Evolutionary conservation across 2,329 filamentous ascomycete species (phyloP), one percentile per base, ranked within the genome.

Genomic region (Penicillium paneum): DNA sequence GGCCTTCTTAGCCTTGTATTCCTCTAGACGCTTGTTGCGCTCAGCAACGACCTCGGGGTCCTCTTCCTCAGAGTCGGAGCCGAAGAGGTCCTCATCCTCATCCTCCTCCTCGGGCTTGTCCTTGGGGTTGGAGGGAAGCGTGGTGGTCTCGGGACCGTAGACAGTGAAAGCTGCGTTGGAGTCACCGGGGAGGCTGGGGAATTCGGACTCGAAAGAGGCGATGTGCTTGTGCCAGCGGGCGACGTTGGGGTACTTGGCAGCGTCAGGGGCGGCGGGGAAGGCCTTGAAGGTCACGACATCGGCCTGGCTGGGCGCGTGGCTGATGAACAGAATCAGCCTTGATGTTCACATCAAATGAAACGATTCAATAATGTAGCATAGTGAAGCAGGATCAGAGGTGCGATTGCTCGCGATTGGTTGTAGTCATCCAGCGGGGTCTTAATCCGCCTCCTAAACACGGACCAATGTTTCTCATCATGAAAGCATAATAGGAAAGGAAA

Each of bases 171-270:
- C 82, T 83, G 94, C 91, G 76, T 89, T 88, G 68, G 92, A 85
- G 80, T 97, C 93, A 77, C 94, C 94, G 56, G 91, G 84, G 49
- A 99, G 89, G 63, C 86, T 89, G 70, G 88, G 82, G 82, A 97
- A 97, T 78, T 97, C 93, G 66, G 88, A 83, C 83, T 95, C 87
- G 81, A 90, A 96, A 68, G 89, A 89, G 76, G 89, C 85, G 74
- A 97, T 90, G 86, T 99, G 93, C 86, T 95, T 96, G 87, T 96
- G 97, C 94, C 94, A 99, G 78, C 94, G 89, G 74, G 90, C 91
- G 72, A 89, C 91, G 81, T 96, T 83, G 71, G 93, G 91, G 86
- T 89, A 96, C 83, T 96, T 96, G 76, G 83, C 81, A 70, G 88
- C 84, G 66, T 88, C 86, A 68, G 94, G 94, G 57, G 85, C 78